A percentile compares a stretch with the other conserved stretches of the same genome.
phyloP scores from a whole-genome alignment of 1,139 yeast genomes.

The Saccharomyces hybrid region DNA sequence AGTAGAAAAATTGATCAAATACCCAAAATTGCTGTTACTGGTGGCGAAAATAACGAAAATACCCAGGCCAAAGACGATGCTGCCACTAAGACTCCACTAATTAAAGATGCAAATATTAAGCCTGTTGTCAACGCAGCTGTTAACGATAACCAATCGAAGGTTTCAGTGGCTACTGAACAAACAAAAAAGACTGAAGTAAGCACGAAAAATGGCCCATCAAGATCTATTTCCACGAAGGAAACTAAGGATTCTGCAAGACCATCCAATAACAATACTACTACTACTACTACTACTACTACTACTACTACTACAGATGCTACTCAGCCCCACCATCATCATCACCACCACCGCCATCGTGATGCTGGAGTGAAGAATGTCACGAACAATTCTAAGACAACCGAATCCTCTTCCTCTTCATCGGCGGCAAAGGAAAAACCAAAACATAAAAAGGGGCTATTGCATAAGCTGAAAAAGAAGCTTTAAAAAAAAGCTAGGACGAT shows the following conservation, averaged over 20 bases:
- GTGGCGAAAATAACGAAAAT: background rate
- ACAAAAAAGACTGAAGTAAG: background rate
- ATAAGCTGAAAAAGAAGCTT: slow-evolving; percentile 15
- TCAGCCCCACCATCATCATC: background rate
- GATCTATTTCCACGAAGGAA: slow-evolving; percentile 2
- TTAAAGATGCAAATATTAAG: background rate
- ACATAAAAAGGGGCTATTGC: slow-evolving; percentile 14
- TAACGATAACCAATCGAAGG: background rate
- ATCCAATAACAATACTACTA: background rate
- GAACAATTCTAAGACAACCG: background rate
- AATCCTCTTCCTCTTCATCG: slow-evolving; percentile 4
- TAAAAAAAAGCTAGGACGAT: slow-evolving; percentile 1
- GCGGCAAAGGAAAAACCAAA: slow-evolving; percentile 8
- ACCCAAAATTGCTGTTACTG: background rate
- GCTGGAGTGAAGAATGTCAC: slow-evolving; percentile 1
- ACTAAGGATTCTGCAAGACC: background rate
- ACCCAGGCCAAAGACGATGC: background rate
- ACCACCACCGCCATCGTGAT: background rate
- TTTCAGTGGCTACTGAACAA: background rate
- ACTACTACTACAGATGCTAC: background rate
- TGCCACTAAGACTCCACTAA: background rate
- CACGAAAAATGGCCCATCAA: slow-evolving; percentile 2
- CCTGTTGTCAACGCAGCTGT: background rate
- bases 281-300: background rate
- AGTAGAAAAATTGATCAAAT: background rate